These are phyloP conservation scores for Phoenix roebelenii DNA, from an alignment of 176 grass and related monocot genomes.

Conservation along the genomic window DNA sequence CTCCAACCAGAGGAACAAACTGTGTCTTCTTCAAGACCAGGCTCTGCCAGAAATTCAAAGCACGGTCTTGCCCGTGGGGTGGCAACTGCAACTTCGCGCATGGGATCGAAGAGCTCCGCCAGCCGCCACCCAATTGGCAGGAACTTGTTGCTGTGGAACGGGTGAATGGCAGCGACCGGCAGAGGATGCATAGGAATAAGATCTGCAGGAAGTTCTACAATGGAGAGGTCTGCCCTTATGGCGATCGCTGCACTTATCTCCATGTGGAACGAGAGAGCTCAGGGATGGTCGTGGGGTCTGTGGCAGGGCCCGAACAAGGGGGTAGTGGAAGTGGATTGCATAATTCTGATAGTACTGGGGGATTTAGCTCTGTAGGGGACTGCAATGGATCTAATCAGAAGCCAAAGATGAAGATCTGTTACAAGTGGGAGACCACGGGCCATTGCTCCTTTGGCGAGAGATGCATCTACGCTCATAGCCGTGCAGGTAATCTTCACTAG, in stretches of 20 bases:
- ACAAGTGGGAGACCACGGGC: neutral
- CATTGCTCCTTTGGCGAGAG: neutral
- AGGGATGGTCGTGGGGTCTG: too few species aligned
- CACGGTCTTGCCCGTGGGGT: conserved; percentile 23
- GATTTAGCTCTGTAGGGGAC: neutral
- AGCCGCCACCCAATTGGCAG: conserved; percentile 18
- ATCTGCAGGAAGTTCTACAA: conserved; percentile 25
- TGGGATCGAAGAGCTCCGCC: conserved; percentile 40
- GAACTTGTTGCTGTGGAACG: neutral
- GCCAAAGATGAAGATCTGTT: neutral
- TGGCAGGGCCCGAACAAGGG: too few species aligned
- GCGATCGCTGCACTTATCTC: conserved; percentile 29
- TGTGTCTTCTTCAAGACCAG: conserved; percentile 38
- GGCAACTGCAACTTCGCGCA: conserved; percentile 49
- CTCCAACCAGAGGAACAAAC: too few species aligned
- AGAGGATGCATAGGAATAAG: too few species aligned
- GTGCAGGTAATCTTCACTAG: neutral
- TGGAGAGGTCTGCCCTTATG: conserved; percentile 37
- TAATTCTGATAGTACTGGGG: too few species aligned
- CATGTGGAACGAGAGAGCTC: conserved; percentile 14
- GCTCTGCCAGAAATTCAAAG: conserved; percentile 39
- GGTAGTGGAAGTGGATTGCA: too few species aligned
- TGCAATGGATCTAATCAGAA: neutral
- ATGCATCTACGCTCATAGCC: neutral
- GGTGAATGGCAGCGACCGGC: too few species aligned